These are phyloP conservation scores for Elongisporangium prolatum DNA, from an alignment of 352 stramenopile genomes.

Conservation along the genomic window DNA sequence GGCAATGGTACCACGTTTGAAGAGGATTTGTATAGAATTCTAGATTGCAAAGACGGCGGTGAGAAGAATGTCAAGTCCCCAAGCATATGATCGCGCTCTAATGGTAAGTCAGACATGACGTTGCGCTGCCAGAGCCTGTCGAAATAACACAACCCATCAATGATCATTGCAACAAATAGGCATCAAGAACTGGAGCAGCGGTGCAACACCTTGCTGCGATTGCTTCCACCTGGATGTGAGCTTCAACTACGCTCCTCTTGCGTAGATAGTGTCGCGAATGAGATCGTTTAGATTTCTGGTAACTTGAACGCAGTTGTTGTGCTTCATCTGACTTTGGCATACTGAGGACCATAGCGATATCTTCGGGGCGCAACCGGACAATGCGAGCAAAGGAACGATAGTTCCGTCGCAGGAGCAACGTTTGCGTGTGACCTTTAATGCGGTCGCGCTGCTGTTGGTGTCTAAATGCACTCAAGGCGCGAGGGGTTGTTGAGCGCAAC, in stretches of 20 bases:
- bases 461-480: background rate
- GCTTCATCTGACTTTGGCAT: background rate
- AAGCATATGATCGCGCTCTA: conserved; percentile 17
- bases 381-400: background rate
- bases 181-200: background rate
- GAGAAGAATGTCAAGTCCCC: conserved; percentile 34
- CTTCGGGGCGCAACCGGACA: background rate
- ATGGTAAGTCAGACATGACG: conserved; percentile 1
- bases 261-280: background rate
- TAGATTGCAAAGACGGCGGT: conserved; percentile 16
- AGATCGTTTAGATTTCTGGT: background rate
- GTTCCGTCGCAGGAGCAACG: conserved; percentile 1
- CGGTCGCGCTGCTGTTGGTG: background rate
- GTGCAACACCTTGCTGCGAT: conserved; percentile 20
- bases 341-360: background rate
- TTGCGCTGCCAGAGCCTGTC: background rate
- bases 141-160: conserved; percentile 9
- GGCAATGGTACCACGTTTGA: conserved; percentile 22
- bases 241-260: background rate
- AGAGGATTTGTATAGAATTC: conserved; percentile 21
- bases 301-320: background rate
- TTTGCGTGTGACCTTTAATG: background rate
- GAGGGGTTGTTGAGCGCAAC: background rate
- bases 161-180: conserved; percentile 9
- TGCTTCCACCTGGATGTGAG: conserved; percentile 11